Percentiles rank a stretch among this genome's conserved stretches.
Evolutionary conservation across 441 rosid species (phyloP).

Genomic region (Rhodomyrtus psidioides): DNA sequence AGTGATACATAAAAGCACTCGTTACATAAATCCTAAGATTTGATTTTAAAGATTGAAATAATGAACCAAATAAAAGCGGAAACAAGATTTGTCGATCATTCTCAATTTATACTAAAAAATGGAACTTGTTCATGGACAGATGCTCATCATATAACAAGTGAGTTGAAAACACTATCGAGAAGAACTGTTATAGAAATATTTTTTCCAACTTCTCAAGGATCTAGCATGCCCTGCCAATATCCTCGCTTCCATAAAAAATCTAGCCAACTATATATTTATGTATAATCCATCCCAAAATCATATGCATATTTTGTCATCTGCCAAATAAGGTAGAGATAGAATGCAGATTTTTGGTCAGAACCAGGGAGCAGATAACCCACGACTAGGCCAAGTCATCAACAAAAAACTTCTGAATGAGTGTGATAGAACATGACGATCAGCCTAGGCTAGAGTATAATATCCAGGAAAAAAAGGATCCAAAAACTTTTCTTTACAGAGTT

Average conservation of each 20-base stretch:
- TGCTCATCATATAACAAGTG: background rate
- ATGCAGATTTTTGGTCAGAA: background rate
- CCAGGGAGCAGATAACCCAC: background rate
- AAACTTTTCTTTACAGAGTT: background rate
- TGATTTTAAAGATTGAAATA: background rate
- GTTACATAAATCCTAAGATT: background rate
- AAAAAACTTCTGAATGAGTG: background rate
- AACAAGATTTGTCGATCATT: background rate
- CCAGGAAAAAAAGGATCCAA: background rate
- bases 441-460: background rate
- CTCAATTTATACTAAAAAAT: background rate
- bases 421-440: background rate
- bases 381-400: background rate
- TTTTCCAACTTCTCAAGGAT: background rate
- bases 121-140: background rate
- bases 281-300: background rate
- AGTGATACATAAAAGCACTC: background rate
- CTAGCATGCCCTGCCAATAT: background rate
- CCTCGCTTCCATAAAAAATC: background rate
- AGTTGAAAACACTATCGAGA: background rate
- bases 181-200: background rate
- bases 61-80: background rate
- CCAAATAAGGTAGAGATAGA: background rate
- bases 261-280: background rate
- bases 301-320: background rate